Evolutionary conservation across 257 asterid genomes (phyloP), one percentile per base, ranked within the genome.

Genomic region (Osmanthus fragrans): DNA sequence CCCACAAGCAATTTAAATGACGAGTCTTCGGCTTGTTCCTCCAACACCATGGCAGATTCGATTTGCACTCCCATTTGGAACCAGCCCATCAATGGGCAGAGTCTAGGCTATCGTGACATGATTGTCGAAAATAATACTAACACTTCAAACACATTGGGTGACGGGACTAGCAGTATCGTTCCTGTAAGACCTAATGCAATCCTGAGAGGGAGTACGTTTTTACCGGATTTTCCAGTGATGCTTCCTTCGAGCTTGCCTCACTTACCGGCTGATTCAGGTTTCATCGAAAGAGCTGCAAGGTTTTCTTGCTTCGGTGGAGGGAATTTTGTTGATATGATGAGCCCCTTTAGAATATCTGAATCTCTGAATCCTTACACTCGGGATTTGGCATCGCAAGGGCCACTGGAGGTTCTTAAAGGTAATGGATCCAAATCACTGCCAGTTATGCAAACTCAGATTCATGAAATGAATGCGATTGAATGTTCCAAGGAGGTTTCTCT

Each of bases 231-330:
- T 76, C 82, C 94, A 3, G 90, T 84, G 54, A 76, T 88, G 90
- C 77, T 86, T 42, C 89, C 93, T 70, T 92, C 82, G 74, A 87
- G 87, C 73, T 81, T 93, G 80, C 89, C 94, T 66, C 92, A 89
- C 58, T 89, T 93, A 79, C 99, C 98, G 0, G 88, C 95, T 67
- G 99, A 96, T 88, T 90, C 91, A 1, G 97, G 84, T 27, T 96
- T 90, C 74, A 96, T 93, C 4, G 97, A 96, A 80, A 81, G 99
- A 82, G 99, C 98, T 3, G 97, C 97, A 1, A 86, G 94, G 79
- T 93, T 86, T 80, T 96, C 99, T 2, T 90, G 97, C 88, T 96
- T 96, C 64, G 79, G 88, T 82, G 93, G 96, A 80, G 99, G 93
- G 75, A 89, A 83, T 84, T 86, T 89, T 2, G 84, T 82, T 16